Evolutionary conservation across 2,329 filamentous ascomycete genomes (phyloP).

Genomic region (Ascochyta fabae): DNA sequence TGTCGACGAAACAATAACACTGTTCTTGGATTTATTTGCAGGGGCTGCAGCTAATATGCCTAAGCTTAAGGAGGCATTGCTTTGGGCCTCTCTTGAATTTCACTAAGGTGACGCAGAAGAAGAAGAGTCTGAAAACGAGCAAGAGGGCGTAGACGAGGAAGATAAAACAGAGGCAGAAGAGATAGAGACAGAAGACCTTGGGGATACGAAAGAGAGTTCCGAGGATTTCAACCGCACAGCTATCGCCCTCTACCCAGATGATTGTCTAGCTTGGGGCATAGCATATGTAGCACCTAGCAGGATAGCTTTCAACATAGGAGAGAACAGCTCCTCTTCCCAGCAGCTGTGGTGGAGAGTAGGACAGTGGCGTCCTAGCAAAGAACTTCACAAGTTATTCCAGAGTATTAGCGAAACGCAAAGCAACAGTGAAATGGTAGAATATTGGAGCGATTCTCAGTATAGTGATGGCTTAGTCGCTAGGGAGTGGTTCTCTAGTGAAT

Average conservation of each 20-base stretch:
- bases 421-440: background rate
- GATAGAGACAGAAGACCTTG: too few relatives aligned
- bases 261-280: conserved; percentile 9
- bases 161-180: background rate
- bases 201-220: too few relatives aligned
- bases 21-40: conserved; percentile 23
- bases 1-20: conserved; percentile 12
- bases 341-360: conserved; percentile 14
- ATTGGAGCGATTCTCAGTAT: conserved; percentile 4
- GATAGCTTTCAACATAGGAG: background rate
- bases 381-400: conserved; percentile 15
- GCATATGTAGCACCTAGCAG: background rate
- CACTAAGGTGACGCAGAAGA: background rate
- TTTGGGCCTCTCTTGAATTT: conserved; percentile 20
- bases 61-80: conserved; percentile 10
- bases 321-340: background rate
- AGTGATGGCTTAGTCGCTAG: background rate
- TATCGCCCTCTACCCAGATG: too few relatives aligned
- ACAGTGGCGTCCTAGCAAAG: conserved; percentile 14
- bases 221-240: too few relatives aligned
- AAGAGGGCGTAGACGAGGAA: background rate
- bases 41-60: conserved; percentile 26
- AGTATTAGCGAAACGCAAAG: conserved; percentile 4
- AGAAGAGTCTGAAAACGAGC: background rate
- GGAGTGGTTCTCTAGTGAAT: background rate